phyloP scores from a whole-genome alignment of 345 rosid genomes.

The Carallia pectinifolia region DNA sequence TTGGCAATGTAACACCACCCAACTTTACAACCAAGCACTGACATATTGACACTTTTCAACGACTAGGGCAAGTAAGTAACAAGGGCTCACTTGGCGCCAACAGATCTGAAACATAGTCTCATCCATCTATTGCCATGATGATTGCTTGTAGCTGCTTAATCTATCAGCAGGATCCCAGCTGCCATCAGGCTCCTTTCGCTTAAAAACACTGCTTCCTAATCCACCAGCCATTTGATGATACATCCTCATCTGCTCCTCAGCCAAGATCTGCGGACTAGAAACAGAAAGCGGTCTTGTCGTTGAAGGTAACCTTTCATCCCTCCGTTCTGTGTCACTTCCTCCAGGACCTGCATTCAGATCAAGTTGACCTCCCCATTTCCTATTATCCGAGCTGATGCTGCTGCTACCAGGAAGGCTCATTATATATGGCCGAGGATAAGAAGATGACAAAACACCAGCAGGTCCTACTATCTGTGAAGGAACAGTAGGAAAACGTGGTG shows the following conservation, averaged over 20 bases:
- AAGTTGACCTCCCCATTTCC: constrained; percentile 71
- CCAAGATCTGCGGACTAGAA: constrained; percentile 44
- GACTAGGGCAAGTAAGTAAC: no score
- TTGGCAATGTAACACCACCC: no score
- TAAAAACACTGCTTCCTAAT: constrained; percentile 28
- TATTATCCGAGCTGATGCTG: constrained; percentile 41
- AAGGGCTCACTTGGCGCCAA: background rate
- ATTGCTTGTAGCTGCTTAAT: constrained; percentile 49
- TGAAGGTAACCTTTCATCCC: constrained; percentile 56
- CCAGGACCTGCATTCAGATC: constrained; percentile 89
- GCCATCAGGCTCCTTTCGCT: constrained; percentile 90
- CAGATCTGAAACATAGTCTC: background rate
- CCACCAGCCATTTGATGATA: constrained; percentile 61
- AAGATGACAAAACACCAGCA: constrained; percentile 51
- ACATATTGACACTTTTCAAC: no score
- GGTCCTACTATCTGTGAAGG: constrained; percentile 66
- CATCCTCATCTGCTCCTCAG: constrained; percentile 72
- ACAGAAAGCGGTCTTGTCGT: constrained; percentile 52
- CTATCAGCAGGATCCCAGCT: constrained; percentile 56
- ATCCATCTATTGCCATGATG: constrained; percentile 66
- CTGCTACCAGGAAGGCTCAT: constrained; percentile 60
- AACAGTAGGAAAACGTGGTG: constrained; percentile 58
- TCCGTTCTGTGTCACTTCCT: constrained; percentile 57
- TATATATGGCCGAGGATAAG: constrained; percentile 56
- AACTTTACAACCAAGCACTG: no score